phyloP scores from a whole-genome alignment of 1,284 basidiomycete genomes.

The Singerocomus rubriflavus region DNA sequence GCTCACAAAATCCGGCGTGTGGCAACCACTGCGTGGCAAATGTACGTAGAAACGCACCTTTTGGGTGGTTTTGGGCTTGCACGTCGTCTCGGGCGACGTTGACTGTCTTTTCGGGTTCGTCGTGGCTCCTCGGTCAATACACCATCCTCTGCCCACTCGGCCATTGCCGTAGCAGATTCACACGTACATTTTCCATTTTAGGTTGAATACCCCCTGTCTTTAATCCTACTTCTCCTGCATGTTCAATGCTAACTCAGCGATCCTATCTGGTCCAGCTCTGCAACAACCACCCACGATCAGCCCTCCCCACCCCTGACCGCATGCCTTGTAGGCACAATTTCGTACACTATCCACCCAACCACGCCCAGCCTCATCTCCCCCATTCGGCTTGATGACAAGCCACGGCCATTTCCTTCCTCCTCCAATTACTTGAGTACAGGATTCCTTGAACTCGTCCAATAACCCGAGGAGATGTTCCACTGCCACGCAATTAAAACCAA shows the following conservation, averaged over 20 bases:
- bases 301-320: conserved; percentile 45
- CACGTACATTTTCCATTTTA: conserved; percentile 11
- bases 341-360: conserved; percentile 47
- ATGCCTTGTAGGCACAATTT: conserved; percentile 26
- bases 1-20: conserved; percentile 18
- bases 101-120: conserved; percentile 21
- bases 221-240: background rate
- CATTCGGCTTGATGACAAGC: conserved; percentile 75
- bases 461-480: conserved; percentile 38
- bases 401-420: conserved; percentile 36
- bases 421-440: conserved; percentile 16
- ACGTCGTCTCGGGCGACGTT: conserved; percentile 30
- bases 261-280: conserved; percentile 56
- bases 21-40: conserved; percentile 13
- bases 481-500: conserved; percentile 75
- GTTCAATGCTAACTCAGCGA: conserved; percentile 33
- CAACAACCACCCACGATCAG: conserved; percentile 75
- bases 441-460: conserved; percentile 32
- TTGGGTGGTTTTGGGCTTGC: conserved; percentile 18
- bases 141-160: conserved; percentile 17
- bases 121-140: conserved; percentile 6
- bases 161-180: conserved; percentile 13
- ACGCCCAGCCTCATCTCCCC: conserved; percentile 45
- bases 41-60: conserved; percentile 21
- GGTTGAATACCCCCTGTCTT: conserved; percentile 13